phyloP scores from a whole-genome alignment of 495 filamentous ascomycete genomes.

The Penicillium egyptiacum region DNA sequence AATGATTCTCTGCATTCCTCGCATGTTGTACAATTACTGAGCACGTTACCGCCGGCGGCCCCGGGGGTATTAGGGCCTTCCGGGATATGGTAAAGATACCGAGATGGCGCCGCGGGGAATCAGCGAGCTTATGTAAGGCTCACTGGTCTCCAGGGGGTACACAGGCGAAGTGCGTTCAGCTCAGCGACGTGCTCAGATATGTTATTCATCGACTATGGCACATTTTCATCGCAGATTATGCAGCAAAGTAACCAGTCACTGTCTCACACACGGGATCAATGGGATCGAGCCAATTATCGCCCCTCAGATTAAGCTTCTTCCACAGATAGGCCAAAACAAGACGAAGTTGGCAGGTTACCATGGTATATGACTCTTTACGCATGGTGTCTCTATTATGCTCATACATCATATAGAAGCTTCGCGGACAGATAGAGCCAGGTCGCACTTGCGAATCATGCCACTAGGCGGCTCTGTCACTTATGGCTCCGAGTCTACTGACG shows the following conservation, averaged over 20 bases:
- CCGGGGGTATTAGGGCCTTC: no score
- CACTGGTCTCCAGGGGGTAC: no score
- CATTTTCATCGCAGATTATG: not conserved
- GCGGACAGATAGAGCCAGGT: not conserved
- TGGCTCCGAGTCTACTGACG: not conserved
- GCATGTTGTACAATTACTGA: not conserved
- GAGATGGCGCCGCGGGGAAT: no score
- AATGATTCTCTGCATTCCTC: not conserved
- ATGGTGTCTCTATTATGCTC: not conserved
- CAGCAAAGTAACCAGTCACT: not conserved
- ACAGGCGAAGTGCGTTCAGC: no score
- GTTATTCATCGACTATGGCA: not conserved
- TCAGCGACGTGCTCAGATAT: no score
- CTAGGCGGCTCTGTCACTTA: not conserved
- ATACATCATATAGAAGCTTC: not conserved
- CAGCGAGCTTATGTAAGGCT: no score
- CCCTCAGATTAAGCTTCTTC: not conserved
- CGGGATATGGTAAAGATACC: no score
- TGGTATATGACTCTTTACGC: not conserved
- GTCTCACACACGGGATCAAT: not conserved
- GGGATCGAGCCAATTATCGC: not conserved
- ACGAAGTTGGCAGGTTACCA: not conserved
- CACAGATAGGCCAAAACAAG: not conserved
- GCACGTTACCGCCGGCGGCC: not conserved
- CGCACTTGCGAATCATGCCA: not conserved